phyloP scores from a whole-genome alignment of 2,329 filamentous ascomycete genomes.

The Pseudocercospora fijiensis region DNA sequence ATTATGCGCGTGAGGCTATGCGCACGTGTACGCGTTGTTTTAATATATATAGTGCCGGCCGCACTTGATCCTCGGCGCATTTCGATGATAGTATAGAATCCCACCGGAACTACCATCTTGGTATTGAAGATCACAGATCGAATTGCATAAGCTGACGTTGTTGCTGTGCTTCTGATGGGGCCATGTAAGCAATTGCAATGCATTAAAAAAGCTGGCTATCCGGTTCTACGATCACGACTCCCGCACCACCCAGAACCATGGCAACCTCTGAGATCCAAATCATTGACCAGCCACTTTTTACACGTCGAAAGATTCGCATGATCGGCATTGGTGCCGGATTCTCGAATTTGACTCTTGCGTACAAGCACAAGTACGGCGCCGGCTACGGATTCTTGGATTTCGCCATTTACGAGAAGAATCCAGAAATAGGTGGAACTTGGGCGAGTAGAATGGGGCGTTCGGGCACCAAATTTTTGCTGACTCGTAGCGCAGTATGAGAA shows the following conservation, averaged over 20 bases:
- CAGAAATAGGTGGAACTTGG: constrained; percentile 23
- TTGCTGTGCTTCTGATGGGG: neutral
- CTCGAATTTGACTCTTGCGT: constrained; percentile 12
- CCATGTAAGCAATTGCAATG: neutral
- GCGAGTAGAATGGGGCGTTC: neutral
- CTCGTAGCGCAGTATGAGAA: constrained; percentile 15
- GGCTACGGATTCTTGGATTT: constrained; percentile 15
- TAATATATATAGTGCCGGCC: neutral
- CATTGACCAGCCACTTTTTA: constrained; percentile 16
- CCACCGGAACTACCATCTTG: neutral
- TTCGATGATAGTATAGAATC: neutral
- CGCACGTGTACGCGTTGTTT: neutral
- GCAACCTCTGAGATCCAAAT: neutral
- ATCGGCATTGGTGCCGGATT: constrained; percentile 19
- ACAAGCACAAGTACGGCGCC: constrained; percentile 16
- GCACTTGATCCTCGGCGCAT: neutral
- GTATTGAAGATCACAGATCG: neutral
- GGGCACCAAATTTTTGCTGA: neutral
- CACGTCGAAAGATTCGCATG: constrained; percentile 17
- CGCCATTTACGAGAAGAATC: constrained; percentile 19
- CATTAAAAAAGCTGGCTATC: neutral
- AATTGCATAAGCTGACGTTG: neutral
- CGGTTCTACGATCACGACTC: neutral
- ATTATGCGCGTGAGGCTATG: neutral
- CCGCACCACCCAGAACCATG: constrained; percentile 24